Percentiles rank a stretch among this genome's conserved stretches.
Evolutionary conservation across 306 rosid species (phyloP).

Genomic region (Sicyos baderoa): DNA sequence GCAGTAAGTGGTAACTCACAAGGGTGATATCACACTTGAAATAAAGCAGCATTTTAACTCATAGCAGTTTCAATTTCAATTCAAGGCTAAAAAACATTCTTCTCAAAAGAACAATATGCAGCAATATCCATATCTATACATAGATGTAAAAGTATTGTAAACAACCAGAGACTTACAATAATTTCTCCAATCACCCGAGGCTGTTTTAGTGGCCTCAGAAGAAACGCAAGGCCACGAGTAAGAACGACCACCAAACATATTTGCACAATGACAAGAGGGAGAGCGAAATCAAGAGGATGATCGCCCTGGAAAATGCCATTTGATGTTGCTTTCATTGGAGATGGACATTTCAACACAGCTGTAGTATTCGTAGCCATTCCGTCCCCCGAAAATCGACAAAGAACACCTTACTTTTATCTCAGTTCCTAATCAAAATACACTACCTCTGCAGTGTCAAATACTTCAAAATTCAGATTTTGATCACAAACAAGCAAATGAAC

Average conservation of each 20-base stretch:
- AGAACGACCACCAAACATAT: slow-evolving; percentile 35
- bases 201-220: slow-evolving; percentile 42
- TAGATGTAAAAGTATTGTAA: too few relatives aligned
- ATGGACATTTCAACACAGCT: slow-evolving; percentile 29
- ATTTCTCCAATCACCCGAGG: slow-evolving; percentile 57
- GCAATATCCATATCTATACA: too few relatives aligned
- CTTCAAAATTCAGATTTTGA: too few relatives aligned
- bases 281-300: slow-evolving; percentile 68
- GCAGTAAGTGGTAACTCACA: neutral
- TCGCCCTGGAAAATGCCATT: slow-evolving; percentile 78
- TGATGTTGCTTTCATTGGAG: slow-evolving; percentile 68
- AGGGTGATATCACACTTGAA: neutral
- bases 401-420: slow-evolving; percentile 20
- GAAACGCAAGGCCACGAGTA: slow-evolving; percentile 43
- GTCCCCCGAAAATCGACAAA: slow-evolving; percentile 15
- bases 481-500: too few relatives aligned
- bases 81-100: neutral
- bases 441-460: neutral
- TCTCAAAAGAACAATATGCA: neutral
- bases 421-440: slow-evolving; percentile 22
- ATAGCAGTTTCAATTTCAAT: neutral
- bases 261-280: slow-evolving; percentile 56
- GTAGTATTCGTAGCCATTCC: slow-evolving; percentile 41
- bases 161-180: slow-evolving; percentile 39
- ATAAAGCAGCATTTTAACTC: neutral